Percentiles rank a stretch among this genome's conserved stretches.
These are phyloP conservation scores for Tricholoma bakamatsutake DNA, from an alignment of 768 basidiomycete genomes.

Conservation along the genomic window DNA sequence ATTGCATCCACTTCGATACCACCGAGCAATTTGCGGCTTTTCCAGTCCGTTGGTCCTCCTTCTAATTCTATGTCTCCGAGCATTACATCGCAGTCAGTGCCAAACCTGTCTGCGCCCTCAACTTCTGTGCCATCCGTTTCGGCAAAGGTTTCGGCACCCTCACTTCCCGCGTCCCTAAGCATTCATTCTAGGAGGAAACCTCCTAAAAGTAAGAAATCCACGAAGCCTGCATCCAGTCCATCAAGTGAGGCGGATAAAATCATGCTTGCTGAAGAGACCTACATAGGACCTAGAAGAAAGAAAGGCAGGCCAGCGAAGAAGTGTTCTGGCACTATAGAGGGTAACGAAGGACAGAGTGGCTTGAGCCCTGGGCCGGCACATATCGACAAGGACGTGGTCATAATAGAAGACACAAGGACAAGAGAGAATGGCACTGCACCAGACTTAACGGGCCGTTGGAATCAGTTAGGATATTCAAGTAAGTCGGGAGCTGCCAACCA, in stretches of 20 bases:
- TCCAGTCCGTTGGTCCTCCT: neutral
- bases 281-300: constrained; percentile 42
- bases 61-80: neutral
- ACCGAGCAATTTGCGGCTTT: neutral
- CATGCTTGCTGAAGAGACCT: constrained; percentile 33
- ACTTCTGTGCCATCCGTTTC: neutral
- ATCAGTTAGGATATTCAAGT: neutral
- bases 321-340: neutral
- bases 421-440: neutral
- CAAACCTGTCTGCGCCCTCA: neutral
- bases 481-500: constrained; percentile 4
- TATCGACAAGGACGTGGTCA: neutral
- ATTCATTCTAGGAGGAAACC: constrained; percentile 17
- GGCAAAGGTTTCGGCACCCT: constrained; percentile 8
- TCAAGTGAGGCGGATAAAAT: constrained; percentile 38
- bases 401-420: neutral
- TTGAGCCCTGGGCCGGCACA: neutral
- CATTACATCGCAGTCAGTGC: neutral
- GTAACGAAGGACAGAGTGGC: neutral
- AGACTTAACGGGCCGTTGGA: neutral
- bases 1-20: neutral
- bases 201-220: constrained; percentile 7
- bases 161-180: constrained; percentile 14
- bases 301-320: constrained; percentile 33
- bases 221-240: constrained; percentile 1